A percentile compares a stretch with the other conserved stretches of the same genome.
phyloP scores from a whole-genome alignment of 176 grass and related monocot species.

The Oryza glumipatula region DNA sequence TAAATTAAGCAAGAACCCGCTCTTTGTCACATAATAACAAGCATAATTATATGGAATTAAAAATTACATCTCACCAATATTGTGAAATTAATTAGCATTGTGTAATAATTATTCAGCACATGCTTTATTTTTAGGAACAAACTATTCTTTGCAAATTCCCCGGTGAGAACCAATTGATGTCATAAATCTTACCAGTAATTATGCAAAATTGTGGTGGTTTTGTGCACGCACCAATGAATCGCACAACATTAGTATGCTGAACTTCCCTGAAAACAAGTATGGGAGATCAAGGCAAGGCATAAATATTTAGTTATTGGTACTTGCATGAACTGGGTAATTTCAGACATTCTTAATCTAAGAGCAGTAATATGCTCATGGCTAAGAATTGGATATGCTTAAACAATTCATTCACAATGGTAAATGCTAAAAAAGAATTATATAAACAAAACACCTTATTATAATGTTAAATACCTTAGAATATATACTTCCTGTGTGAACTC shows the following conservation, averaged over 20 bases:
- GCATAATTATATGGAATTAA: constrained; percentile 1
- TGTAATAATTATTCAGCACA: constrained; percentile 5
- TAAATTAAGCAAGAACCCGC: constrained; percentile 14
- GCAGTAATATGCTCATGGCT: constrained; percentile 1
- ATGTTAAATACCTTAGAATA: constrained; percentile 90
- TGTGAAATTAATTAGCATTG: not conserved
- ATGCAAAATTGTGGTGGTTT: constrained; percentile 91
- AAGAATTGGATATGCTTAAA: not conserved
- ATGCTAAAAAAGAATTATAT: not conserved
- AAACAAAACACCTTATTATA: constrained; percentile 2
- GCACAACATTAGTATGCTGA: constrained; percentile 94
- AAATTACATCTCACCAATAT: constrained; percentile 14
- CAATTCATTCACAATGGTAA: not conserved
- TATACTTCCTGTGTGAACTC: constrained; percentile 97
- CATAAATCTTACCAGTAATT: constrained; percentile 76
- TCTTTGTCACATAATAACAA: constrained; percentile 35
- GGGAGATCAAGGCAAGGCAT: constrained; percentile 32
- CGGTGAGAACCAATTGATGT: constrained; percentile 26
- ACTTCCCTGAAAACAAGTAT: constrained; percentile 75
- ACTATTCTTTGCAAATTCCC: constrained; percentile 22
- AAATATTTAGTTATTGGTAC: constrained; percentile 33
- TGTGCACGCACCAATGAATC: constrained; percentile 94
- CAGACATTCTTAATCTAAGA: not conserved
- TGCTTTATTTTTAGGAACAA: not conserved
- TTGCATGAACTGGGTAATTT: not conserved